Evolutionary conservation across 2,329 filamentous ascomycete species (phyloP).

Genomic region (Fonsecaea monophora): DNA sequence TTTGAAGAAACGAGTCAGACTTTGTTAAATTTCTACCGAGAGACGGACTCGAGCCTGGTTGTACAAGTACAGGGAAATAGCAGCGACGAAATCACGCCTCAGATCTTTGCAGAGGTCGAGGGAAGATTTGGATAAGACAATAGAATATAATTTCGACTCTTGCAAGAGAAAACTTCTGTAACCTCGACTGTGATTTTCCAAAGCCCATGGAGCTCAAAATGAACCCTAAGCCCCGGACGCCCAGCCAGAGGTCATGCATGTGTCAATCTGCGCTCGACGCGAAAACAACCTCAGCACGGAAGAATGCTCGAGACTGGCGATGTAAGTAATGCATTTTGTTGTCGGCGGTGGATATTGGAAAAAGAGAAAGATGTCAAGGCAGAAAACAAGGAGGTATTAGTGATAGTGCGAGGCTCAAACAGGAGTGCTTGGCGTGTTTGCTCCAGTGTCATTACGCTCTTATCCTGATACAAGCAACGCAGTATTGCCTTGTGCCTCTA

Average conservation of each 20-base stretch:
- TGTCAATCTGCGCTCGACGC: constrained; percentile 37
- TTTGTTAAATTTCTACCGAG: constrained; percentile 86
- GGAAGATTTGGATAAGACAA: constrained; percentile 66
- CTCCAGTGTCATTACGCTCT: not conserved
- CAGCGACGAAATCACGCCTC: constrained; percentile 94
- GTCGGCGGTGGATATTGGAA: constrained; percentile 35
- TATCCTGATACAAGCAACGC: no score
- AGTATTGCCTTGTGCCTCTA: not conserved
- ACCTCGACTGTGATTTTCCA: constrained; percentile 43
- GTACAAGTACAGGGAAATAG: constrained; percentile 87
- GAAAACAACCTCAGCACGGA: constrained; percentile 39
- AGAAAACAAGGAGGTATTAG: constrained; percentile 3
- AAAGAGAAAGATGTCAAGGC: not conserved
- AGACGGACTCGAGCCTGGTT: constrained; percentile 71
- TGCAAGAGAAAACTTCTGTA: constrained; percentile 28
- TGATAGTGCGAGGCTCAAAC: not conserved
- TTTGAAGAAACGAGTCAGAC: constrained; percentile 88
- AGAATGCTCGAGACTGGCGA: constrained; percentile 35
- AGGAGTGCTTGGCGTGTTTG: constrained; percentile 22
- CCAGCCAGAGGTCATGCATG: constrained; percentile 40
- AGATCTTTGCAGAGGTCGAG: constrained; percentile 82
- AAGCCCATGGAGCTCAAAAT: constrained; percentile 42
- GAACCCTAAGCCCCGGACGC: constrained; percentile 41
- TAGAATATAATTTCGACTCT: constrained; percentile 11
- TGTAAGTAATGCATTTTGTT: constrained; percentile 37